Conservation (phyloP, 495 filamentous ascomycete species). For the Cercophora samala region DNA sequence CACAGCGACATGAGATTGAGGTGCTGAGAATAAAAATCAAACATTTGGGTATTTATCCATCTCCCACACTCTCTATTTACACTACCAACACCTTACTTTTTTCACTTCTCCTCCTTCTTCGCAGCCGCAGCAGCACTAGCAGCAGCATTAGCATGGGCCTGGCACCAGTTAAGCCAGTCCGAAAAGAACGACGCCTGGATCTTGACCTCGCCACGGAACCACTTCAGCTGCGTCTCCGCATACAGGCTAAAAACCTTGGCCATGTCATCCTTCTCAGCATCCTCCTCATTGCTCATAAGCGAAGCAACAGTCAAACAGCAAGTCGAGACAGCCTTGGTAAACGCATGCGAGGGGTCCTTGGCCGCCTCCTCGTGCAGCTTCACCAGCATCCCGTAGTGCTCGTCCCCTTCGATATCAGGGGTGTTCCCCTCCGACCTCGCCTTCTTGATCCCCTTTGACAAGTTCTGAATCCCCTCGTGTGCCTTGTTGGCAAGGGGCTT, state of each 20-base stretch:
- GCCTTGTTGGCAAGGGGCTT: constrained; percentile 74
- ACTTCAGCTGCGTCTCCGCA: constrained; percentile 42
- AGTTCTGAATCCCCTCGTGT: constrained; percentile 61
- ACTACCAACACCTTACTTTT: not conserved
- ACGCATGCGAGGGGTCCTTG: constrained; percentile 52
- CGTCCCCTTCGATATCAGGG: constrained; percentile 33
- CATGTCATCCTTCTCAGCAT: constrained; percentile 32
- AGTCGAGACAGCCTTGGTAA: constrained; percentile 47
- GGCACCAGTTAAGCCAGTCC: constrained; percentile 58
- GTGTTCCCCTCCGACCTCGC: constrained; percentile 24
- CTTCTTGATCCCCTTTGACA: constrained; percentile 68
- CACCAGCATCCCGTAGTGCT: constrained; percentile 55
- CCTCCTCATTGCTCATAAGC: constrained; percentile 35
- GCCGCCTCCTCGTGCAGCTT: constrained; percentile 70
- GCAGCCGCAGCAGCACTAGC: constrained; percentile 11
- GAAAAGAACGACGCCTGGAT: constrained; percentile 49
- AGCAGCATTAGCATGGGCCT: constrained; percentile 42
- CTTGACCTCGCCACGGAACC: constrained; percentile 44
- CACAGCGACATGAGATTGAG: not conserved
- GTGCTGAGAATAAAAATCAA: constrained; percentile 13
- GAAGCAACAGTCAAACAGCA: constrained; percentile 49
- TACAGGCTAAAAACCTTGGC: constrained; percentile 39
- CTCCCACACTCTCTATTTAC: not conserved
- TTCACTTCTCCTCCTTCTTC: constrained; percentile 15
- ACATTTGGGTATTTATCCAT: not conserved